These are phyloP conservation scores for Arbutus unedo DNA, from an alignment of 148 eudicot species.

Conservation along the genomic window DNA sequence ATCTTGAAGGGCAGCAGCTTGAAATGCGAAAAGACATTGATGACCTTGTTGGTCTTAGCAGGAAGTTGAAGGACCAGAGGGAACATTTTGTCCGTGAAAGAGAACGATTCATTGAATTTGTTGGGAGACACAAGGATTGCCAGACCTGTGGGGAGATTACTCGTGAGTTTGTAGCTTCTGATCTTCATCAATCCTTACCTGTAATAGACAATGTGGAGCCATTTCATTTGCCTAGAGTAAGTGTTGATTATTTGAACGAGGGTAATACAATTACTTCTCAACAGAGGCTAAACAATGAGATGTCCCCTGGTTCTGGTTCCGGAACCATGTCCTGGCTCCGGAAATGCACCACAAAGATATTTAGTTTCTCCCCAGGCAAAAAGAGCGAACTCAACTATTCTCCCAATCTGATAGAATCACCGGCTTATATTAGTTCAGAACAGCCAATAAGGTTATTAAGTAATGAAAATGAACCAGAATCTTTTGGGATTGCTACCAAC, in stretches of 20 bases:
- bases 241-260: constrained; percentile 60
- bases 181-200: constrained; percentile 64
- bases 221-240: constrained; percentile 56
- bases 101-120: constrained; percentile 75
- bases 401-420: constrained; percentile 28
- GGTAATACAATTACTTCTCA: constrained; percentile 27
- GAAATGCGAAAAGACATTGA: constrained; percentile 84
- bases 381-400: constrained; percentile 41
- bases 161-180: constrained; percentile 66
- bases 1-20: constrained; percentile 65
- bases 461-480: constrained; percentile 48
- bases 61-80: constrained; percentile 83
- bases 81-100: constrained; percentile 77
- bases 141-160: constrained; percentile 64
- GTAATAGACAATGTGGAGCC: constrained; percentile 47
- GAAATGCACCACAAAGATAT: constrained; percentile 75
- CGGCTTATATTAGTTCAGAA: constrained; percentile 26
- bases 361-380: constrained; percentile 70
- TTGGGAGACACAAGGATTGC: constrained; percentile 65
- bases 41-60: constrained; percentile 66
- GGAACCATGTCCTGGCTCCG: constrained; percentile 79
- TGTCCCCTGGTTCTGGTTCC: constrained; percentile 46
- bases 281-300: constrained; percentile 30
- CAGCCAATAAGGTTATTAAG: constrained; percentile 32
- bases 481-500: constrained; percentile 39